Base-by-base conservation (phyloP, 495 filamentous ascomycete species). In the Annulohypoxylon nitens region DNA sequence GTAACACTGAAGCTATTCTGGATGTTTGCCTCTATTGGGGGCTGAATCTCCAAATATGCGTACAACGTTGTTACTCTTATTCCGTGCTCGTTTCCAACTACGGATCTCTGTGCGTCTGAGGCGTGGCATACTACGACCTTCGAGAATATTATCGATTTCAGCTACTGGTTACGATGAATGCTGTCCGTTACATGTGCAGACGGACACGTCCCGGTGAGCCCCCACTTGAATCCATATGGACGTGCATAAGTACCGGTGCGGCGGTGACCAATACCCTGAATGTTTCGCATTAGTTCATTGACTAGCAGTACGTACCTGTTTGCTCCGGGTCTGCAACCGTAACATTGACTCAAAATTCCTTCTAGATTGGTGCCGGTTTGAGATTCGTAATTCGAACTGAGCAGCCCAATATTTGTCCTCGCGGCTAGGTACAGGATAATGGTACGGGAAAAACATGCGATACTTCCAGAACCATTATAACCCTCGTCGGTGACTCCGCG, bases 231-330 rank as follows among this genome's bases (percentile, higher is more conserved):
- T 30, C 30, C 30, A 30, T 30, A 30, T 30, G 30, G 30, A 30
- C 34, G 60, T 54, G 54, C 67, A 30, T 25, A 61, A 23, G 61
- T 70, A 60, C 68, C 68, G 37, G 33, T 36, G 68, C 62, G 63
- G 69, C 57, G 57, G 58, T 53, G 34, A 61, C 54, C 43, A 65
- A 59, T 59, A 47, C 10, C 12, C 23, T 53, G 23, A 12, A 37
- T 62, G 30, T 37, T 26, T 34, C 51, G 34, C 51, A 47, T 16
- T 23, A 37, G 30, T 12, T 37, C 16, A 33, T 1, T 41, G 34
- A 18, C 30, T 30, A 30, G 30, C 39, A 41, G 50, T 59, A 23
- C 18, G 30, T 25, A 54, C 58, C 16, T 48, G 30, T 61, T 57
- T 58, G 51, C 43, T 34, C 53, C 1, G 14, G 54, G 61, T 33